Percentiles rank a stretch among this genome's conserved stretches.
Conservation (phyloP, 257 asterid species). For the Anisodus acutangulus region DNA sequence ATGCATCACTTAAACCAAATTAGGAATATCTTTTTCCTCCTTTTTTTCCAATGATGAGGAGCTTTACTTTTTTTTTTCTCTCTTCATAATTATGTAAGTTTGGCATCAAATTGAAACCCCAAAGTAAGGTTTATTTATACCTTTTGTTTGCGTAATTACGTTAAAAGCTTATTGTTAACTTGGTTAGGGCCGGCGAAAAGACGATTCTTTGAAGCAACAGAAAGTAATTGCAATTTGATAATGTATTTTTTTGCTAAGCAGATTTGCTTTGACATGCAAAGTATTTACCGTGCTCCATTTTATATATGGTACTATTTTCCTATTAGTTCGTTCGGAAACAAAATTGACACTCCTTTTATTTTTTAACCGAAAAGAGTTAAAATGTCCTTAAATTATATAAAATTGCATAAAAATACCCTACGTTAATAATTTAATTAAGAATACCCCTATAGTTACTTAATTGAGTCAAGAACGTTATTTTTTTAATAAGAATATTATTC, state of each 20-base stretch:
- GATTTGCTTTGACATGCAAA: neutral
- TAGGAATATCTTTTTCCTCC: neutral
- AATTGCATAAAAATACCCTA: too few species aligned
- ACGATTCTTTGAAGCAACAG: slow-evolving; percentile 6
- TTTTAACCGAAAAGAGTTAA: too few species aligned
- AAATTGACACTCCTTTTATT: too few species aligned
- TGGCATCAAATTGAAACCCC: slow-evolving; percentile 1
- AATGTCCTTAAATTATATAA: too few species aligned
- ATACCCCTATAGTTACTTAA: too few species aligned
- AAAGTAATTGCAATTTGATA: slow-evolving; percentile 1
- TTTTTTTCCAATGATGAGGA: neutral
- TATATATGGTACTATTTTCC: neutral
- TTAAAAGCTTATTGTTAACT: neutral
- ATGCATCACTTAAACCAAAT: neutral
- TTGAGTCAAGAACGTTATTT: too few species aligned
- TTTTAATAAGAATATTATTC: too few species aligned
- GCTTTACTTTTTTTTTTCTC: too few species aligned
- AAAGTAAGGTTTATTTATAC: neutral
- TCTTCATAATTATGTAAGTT: neutral
- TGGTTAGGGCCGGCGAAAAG: neutral
- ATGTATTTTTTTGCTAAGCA: neutral
- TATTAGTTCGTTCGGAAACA: neutral
- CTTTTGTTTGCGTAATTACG: neutral
- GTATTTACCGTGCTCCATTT: neutral
- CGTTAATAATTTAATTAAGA: too few species aligned